Base-by-base conservation (phyloP, 345 rosid species). In the Erysimum cheiranthoides region DNA sequence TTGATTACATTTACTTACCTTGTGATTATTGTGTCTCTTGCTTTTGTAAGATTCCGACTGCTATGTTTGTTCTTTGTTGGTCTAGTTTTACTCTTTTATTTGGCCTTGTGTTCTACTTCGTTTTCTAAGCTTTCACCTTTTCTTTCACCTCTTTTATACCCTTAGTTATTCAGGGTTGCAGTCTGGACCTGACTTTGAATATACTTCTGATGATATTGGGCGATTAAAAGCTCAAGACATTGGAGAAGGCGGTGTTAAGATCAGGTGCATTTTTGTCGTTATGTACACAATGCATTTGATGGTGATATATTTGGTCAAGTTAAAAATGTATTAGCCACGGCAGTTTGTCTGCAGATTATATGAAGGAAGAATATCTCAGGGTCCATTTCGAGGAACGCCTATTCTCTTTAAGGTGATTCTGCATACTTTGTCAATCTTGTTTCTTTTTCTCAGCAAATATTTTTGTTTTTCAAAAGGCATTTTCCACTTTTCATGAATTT, bases 301-400 rank as follows among this genome's bases (percentile, higher is more conserved):
- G 30, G 59, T 7, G 60, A 51, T 73, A 6, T 67, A 59, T 56
- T 73, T 73, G 70, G 63, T 73, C 39, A 50, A 40, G 40, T 66
- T 71, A 32, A 78, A 61, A 66, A 51, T 73, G 74, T 60, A 67
- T 66, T 73, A 78, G 81, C 73, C 71, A 60, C 71, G 82, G 86
- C 91, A 87, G 89, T 77, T 78, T 71, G 80, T 73, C 79, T 87
- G 84, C 93, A 93, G 96, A 88, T 91, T 93, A 61, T 93, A 93
- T 77, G 93, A 93, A 82, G 97, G 98, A 73, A 86, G 94, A 80
- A 82, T 93, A 79, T 85, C 89, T 72, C 89, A 85, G 78, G 96
- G 98, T 72, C 78, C 86, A 5, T 85, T 81, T 54, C 82, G 82
- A 78, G 96, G 96, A 58, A 84, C 90, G 47, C 80, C 88, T 4